Percentiles rank a stretch among this genome's conserved stretches.
These are phyloP conservation scores for Cymbopogon citratus DNA, from an alignment of 176 grass and related monocot genomes.

Conservation along the genomic window DNA sequence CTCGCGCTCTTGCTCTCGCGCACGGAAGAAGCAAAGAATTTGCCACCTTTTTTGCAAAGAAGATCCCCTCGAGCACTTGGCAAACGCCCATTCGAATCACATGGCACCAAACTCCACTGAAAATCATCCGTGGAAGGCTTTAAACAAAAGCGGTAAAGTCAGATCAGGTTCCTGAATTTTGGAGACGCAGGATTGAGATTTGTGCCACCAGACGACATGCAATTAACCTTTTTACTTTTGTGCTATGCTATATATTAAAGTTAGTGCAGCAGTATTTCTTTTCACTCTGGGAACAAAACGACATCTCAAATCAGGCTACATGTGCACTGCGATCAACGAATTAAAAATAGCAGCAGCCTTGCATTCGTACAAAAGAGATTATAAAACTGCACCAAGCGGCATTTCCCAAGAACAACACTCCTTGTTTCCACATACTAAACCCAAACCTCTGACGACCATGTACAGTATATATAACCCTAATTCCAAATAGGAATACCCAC, in stretches of 20 bases:
- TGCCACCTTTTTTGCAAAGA: background rate
- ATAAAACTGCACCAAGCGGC: background rate
- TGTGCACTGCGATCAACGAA: slow-evolving; percentile 1
- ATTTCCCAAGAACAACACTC: background rate
- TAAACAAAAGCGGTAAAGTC: slow-evolving; percentile 14
- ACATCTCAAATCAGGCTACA: background rate
- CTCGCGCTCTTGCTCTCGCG: background rate
- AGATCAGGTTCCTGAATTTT: slow-evolving; percentile 34
- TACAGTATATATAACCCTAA: background rate
- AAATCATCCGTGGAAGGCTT: slow-evolving; percentile 4
- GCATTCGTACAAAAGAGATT: background rate
- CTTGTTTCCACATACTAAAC: background rate
- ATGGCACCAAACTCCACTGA: slow-evolving; percentile 9
- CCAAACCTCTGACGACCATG: background rate
- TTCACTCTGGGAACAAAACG: background rate
- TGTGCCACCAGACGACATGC: slow-evolving; percentile 19
- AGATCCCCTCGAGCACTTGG: slow-evolving; percentile 19
- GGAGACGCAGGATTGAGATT: slow-evolving; percentile 32
- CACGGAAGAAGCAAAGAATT: slow-evolving; percentile 28
- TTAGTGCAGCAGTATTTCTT: background rate
- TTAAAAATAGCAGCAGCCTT: background rate
- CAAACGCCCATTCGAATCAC: slow-evolving; percentile 25
- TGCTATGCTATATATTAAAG: background rate
- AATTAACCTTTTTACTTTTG: background rate
- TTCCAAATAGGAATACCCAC: background rate